These are phyloP conservation scores for Fraxinus cuspidata DNA, from an alignment of 257 asterid genomes.

Conservation along the genomic window DNA sequence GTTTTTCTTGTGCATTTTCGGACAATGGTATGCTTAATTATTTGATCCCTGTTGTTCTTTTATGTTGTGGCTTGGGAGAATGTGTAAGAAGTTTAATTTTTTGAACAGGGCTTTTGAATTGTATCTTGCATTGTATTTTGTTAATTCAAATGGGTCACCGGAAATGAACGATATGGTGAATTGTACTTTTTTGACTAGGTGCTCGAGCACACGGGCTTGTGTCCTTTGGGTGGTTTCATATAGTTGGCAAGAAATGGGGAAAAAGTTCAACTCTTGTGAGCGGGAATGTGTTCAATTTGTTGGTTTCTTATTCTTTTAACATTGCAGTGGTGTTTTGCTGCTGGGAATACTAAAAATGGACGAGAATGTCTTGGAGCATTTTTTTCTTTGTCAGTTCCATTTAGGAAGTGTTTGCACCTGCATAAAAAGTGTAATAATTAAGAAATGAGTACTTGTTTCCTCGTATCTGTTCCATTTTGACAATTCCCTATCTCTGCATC, in stretches of 20 bases:
- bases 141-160: neutral
- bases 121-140: neutral
- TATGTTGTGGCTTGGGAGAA: neutral
- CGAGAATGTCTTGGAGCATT: neutral
- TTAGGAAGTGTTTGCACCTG: neutral
- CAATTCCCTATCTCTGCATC: slow-evolving; percentile 5
- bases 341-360: neutral
- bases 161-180: slow-evolving; percentile 5
- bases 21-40: neutral
- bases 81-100: neutral
- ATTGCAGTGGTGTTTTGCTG: neutral
- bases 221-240: neutral
- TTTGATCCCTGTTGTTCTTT: neutral
- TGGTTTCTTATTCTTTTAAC: neutral
- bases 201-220: neutral
- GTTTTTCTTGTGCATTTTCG: neutral
- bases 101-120: slow-evolving; percentile 6
- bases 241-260: slow-evolving; percentile 2
- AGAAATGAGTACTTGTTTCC: neutral
- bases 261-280: neutral
- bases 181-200: neutral
- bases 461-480: neutral
- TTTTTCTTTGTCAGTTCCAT: neutral
- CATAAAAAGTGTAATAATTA: neutral
- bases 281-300: slow-evolving; percentile 9